Evolutionary conservation across 2,329 filamentous ascomycete species (phyloP).

Genomic region (Scopulariopsis brevicaulis): DNA sequence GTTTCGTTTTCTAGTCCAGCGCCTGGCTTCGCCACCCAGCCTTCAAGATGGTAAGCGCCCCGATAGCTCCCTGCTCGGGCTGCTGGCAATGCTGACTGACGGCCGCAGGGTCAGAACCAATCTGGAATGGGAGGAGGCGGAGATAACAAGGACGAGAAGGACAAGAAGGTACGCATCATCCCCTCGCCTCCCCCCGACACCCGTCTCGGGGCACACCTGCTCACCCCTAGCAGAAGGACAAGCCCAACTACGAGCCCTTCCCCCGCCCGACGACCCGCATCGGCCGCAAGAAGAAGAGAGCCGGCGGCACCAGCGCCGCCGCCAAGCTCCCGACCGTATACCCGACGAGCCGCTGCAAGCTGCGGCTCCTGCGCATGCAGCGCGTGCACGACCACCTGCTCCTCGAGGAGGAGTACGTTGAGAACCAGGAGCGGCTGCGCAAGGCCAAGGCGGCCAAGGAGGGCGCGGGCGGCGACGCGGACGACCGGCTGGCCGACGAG

Average conservation of each 20-base stretch:
- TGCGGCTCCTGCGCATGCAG: conserved; percentile 95
- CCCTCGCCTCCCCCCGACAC: not conserved
- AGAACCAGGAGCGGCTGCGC: conserved; percentile 93
- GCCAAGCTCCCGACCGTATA: conserved; percentile 92
- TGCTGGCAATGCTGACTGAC: not conserved
- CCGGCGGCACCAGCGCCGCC: conserved; percentile 81
- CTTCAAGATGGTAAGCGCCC: conserved; percentile 22
- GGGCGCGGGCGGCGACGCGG: conserved; percentile 59
- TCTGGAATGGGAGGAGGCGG: conserved; percentile 69
- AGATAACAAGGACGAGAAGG: conserved; percentile 75
- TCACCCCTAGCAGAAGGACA: conserved; percentile 65
- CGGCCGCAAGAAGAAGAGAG: conserved; percentile 97
- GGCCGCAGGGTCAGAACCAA: conserved; percentile 62
- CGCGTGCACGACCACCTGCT: conserved; percentile 95
- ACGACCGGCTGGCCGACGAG: conserved; percentile 87
- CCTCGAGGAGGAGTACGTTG: conserved; percentile 95
- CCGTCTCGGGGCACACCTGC: not conserved
- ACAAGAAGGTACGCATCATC: conserved; percentile 66
- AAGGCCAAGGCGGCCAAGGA: conserved; percentile 80
- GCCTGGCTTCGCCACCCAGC: conserved; percentile 3
- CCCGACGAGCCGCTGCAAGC: conserved; percentile 93
- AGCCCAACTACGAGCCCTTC: conserved; percentile 99
- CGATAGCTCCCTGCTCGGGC: not conserved
- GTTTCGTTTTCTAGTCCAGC: conserved; percentile 10
- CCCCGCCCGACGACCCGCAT: conserved; percentile 94